These are phyloP conservation scores for Coemansia sp. DNA, from an alignment of 192 early-diverging fungal genomes.

Conservation along the genomic window DNA sequence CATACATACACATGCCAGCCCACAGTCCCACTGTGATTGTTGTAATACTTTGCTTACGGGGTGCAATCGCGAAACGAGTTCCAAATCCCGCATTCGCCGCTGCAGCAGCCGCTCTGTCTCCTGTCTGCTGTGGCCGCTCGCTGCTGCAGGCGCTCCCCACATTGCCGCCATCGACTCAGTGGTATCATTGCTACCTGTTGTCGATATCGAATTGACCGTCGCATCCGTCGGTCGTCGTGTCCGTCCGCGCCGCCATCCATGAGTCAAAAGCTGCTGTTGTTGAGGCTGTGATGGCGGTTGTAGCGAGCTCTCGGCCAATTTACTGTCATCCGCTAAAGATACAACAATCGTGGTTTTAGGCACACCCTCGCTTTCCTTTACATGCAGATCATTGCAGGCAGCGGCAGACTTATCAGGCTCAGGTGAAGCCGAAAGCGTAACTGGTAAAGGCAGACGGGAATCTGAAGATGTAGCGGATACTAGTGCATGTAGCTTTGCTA, in stretches of 20 bases:
- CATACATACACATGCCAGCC: constrained; percentile 83
- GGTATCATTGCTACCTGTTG: constrained; percentile 8
- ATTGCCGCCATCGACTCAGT: neutral
- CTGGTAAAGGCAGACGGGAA: too few species aligned
- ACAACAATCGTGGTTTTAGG: too few species aligned
- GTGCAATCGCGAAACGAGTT: constrained; percentile 46
- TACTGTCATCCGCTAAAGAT: too few species aligned
- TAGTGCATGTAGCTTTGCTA: constrained; percentile 32
- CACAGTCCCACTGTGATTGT: constrained; percentile 78
- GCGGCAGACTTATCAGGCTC: constrained; percentile 4
- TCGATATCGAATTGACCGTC: constrained; percentile 18
- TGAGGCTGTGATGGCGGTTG: too few species aligned
- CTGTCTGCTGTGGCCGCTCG: constrained; percentile 15
- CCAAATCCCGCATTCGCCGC: constrained; percentile 32
- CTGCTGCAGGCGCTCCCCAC: neutral
- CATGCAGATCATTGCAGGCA: neutral
- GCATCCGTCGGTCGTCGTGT: constrained; percentile 24
- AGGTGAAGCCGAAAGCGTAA: neutral
- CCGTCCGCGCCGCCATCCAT: constrained; percentile 3
- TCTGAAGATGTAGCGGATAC: constrained; percentile 4
- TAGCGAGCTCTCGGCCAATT: too few species aligned
- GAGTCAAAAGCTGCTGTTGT: too few species aligned
- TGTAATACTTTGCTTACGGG: constrained; percentile 51
- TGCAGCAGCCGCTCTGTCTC: constrained; percentile 35
- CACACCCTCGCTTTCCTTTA: too few species aligned